Percentiles rank a stretch among this genome's conserved stretches.
These are phyloP conservation scores for Paecilomyces dactylethromorphus DNA, from an alignment of 2,329 filamentous ascomycete genomes.

Conservation along the genomic window DNA sequence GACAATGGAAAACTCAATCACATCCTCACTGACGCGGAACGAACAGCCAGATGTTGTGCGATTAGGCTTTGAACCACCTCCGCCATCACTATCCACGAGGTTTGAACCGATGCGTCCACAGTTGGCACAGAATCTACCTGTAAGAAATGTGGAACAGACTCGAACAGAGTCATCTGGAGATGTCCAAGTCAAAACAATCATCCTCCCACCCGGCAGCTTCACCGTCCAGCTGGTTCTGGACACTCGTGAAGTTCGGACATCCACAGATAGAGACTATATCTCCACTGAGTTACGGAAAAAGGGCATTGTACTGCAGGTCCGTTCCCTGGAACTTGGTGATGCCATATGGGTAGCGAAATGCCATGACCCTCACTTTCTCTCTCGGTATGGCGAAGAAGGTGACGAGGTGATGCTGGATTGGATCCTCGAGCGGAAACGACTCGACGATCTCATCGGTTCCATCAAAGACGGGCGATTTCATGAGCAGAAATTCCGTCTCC, in stretches of 20 bases:
- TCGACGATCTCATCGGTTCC: constrained; percentile 72
- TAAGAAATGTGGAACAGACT: not conserved
- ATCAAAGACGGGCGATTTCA: constrained; percentile 79
- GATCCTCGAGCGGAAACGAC: constrained; percentile 73
- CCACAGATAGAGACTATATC: constrained; percentile 70
- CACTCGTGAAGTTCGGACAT: constrained; percentile 65
- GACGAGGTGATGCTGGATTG: constrained; percentile 71
- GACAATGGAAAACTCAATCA: not conserved
- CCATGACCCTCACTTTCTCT: constrained; percentile 52
- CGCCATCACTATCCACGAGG: not conserved
- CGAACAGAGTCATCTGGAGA: constrained; percentile 5
- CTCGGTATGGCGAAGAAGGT: constrained; percentile 47
- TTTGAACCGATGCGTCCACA: not conserved
- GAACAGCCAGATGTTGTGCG: not conserved
- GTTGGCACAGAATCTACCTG: not conserved
- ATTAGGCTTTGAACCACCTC: not conserved
- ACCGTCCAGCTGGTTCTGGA: constrained; percentile 68
- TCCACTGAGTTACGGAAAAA: constrained; percentile 63
- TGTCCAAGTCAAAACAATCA: constrained; percentile 50
- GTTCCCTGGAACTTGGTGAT: constrained; percentile 66
- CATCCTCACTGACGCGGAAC: not conserved
- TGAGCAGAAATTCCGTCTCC: constrained; percentile 76
- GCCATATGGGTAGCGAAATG: constrained; percentile 73
- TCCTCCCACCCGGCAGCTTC: constrained; percentile 59
- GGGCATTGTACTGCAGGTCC: constrained; percentile 59